Percentiles rank a stretch among this genome's conserved stretches.
Conservation (phyloP, 1,284 basidiomycete species). For the Porodaedalea pini region DNA sequence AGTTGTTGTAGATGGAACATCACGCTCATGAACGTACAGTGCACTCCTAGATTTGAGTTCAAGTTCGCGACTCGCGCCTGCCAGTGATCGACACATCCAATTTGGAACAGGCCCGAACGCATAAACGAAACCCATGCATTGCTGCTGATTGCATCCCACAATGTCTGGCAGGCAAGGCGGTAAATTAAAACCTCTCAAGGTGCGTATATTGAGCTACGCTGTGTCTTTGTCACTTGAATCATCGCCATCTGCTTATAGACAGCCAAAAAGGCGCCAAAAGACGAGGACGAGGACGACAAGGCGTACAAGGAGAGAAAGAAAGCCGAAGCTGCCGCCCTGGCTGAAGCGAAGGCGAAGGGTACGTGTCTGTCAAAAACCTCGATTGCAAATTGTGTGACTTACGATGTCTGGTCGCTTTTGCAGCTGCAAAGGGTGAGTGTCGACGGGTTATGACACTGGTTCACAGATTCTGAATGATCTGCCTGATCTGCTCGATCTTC, state of each 20-base stretch:
- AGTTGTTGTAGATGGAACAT: neutral
- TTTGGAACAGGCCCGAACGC: neutral
- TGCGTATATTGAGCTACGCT: conserved; percentile 22
- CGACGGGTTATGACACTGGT: too few relatives aligned
- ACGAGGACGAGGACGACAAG: conserved; percentile 63
- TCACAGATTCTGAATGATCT: neutral
- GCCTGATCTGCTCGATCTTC: neutral
- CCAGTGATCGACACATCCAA: neutral
- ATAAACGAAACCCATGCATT: neutral
- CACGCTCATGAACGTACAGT: neutral
- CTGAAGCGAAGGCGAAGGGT: conserved; percentile 69
- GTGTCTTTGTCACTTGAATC: neutral
- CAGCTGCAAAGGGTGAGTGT: conserved; percentile 59
- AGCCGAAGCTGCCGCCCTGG: conserved; percentile 63
- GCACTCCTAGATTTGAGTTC: too few relatives aligned
- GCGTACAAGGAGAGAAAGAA: conserved; percentile 75
- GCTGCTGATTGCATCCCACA: conserved; percentile 3
- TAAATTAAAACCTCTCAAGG: conserved; percentile 77
- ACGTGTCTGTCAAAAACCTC: conserved; percentile 24
- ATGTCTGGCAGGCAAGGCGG: conserved; percentile 78
- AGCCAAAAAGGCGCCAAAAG: conserved; percentile 74
- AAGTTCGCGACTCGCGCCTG: neutral
- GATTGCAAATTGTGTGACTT: neutral
- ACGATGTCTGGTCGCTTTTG: conserved; percentile 17
- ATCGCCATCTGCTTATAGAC: conserved; percentile 43